Evolutionary conservation across 179 eudicot species (phyloP).

Genomic region (Vitellaria paradoxa): DNA sequence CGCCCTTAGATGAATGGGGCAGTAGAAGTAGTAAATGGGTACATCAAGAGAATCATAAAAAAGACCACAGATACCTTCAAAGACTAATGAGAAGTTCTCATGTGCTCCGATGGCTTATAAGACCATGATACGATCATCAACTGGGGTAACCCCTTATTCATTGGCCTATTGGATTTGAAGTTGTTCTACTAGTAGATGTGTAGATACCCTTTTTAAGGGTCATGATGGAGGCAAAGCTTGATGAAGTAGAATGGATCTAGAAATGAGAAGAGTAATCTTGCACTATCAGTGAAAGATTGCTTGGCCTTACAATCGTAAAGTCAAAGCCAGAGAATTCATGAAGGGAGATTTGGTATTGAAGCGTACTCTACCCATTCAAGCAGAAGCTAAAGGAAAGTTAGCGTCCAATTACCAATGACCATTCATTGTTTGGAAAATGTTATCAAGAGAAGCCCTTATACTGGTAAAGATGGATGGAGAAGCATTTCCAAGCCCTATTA

Average conservation of each 20-base stretch:
- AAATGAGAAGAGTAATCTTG: background rate
- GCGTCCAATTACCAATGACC: too few species aligned
- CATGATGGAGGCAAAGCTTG: background rate
- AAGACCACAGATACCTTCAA: background rate
- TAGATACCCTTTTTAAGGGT: background rate
- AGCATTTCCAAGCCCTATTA: too few species aligned
- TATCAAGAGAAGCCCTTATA: too few species aligned
- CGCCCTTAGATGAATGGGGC: background rate
- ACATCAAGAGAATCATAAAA: background rate
- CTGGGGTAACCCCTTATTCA: too few species aligned
- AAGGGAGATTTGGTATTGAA: too few species aligned
- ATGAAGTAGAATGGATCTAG: background rate
- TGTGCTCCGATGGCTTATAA: constrained; percentile 14
- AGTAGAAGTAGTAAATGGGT: constrained; percentile 2
- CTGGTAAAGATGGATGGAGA: too few species aligned
- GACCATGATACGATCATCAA: too few species aligned
- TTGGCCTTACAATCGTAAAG: background rate
- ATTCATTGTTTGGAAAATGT: too few species aligned
- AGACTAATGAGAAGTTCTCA: background rate
- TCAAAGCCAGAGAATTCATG: too few species aligned
- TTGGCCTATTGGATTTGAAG: too few species aligned
- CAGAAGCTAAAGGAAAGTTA: too few species aligned
- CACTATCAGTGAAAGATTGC: background rate
- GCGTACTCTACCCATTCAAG: too few species aligned
- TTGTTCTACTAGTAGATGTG: background rate